Evolutionary conservation across 2,329 filamentous ascomycete species (phyloP).

Genomic region (Colletotrichum sp.): DNA sequence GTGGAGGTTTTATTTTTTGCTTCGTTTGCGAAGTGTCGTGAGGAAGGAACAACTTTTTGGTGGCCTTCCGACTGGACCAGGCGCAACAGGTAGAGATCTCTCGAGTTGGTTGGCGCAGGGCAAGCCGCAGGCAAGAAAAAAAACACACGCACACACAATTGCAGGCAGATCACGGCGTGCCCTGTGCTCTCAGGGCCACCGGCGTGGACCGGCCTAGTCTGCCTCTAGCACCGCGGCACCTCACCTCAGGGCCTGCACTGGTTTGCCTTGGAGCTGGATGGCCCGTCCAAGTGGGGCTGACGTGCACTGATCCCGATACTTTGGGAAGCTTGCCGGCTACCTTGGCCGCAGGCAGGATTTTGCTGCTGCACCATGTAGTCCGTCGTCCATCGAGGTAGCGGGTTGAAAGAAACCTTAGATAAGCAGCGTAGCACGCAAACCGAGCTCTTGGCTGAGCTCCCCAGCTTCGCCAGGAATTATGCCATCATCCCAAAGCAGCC

Average conservation of each 20-base stretch:
- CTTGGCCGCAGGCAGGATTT: neutral
- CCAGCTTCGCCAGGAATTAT: neutral
- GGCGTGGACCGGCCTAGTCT: neutral
- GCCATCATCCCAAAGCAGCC: neutral
- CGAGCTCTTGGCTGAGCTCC: neutral
- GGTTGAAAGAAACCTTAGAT: neutral
- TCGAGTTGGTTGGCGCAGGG: neutral
- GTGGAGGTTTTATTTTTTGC: constrained; percentile 6
- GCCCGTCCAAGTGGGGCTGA: constrained; percentile 1
- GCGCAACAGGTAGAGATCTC: neutral
- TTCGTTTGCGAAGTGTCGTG: constrained; percentile 12
- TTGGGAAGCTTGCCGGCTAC: neutral
- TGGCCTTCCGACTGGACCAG: neutral
- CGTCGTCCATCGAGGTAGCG: neutral
- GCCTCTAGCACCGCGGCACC: neutral
- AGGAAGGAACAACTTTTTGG: neutral
- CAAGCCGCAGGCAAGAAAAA: neutral
- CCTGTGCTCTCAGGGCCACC: constrained; percentile 20
- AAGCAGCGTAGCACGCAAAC: constrained; percentile 3
- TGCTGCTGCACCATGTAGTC: neutral
- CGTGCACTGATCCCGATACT: neutral
- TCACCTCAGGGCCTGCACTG: neutral
- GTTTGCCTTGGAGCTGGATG: neutral
- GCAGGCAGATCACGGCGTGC: constrained; percentile 14
- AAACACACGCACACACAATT: constrained; percentile 9